phyloP scores from a whole-genome alignment of 1,139 yeast species.

The Kazachstania sp. region DNA sequence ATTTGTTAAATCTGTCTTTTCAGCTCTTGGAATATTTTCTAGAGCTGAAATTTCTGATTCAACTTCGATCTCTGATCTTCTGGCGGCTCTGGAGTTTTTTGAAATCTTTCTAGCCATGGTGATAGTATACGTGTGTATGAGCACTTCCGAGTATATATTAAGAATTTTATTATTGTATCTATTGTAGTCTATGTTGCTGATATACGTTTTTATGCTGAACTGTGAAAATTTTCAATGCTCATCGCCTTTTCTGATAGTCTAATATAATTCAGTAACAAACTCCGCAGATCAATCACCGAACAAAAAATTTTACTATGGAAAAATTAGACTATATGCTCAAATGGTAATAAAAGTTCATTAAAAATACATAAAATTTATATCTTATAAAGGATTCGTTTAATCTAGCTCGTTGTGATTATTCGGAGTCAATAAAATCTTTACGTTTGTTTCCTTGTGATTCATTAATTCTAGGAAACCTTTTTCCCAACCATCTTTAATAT shows the following conservation, averaged over 20 bases:
- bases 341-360: not conserved
- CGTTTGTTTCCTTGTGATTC: slow-evolving; percentile 38
- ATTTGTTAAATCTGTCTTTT: slow-evolving; percentile 49
- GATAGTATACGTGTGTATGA: not conserved
- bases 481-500: slow-evolving; percentile 37
- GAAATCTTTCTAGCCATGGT: slow-evolving; percentile 40
- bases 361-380: not conserved
- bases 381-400: not conserved
- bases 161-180: no score
- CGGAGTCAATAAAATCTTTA: slow-evolving; percentile 36
- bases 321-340: not conserved
- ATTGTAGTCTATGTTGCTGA: no score
- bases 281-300: no score
- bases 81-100: slow-evolving; percentile 69
- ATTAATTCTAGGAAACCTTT: slow-evolving; percentile 39
- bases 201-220: no score
- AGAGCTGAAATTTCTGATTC: slow-evolving; percentile 43
- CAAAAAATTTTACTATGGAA: no score
- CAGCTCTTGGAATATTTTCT: slow-evolving; percentile 46
- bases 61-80: slow-evolving; percentile 47
- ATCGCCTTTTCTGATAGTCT: no score
- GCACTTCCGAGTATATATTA: no score
- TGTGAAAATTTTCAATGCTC: no score
- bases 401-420: slow-evolving; percentile 19
- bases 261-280: no score